Evolutionary conservation across 139 green algal genomes (phyloP), one percentile per base, ranked within the genome.

Genomic region (Picochlorum sp.): DNA sequence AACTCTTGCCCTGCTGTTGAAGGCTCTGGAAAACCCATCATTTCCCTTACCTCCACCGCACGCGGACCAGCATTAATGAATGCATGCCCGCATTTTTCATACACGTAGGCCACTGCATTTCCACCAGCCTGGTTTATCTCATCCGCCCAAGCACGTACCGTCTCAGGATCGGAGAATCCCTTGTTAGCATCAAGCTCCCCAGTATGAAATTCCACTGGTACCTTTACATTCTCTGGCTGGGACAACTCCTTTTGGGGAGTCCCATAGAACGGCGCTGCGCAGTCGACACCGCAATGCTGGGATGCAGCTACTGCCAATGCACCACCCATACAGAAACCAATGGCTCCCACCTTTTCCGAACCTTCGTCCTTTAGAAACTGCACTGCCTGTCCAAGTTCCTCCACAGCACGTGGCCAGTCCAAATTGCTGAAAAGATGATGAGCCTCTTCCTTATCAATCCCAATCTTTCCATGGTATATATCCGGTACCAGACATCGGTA

Each of bases 291-390:
- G 1, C 64, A 65, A n/a, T 85, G 66, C 61, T 86, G 68, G 0
- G 76, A 74, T 2, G 74, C 76, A 1, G 72, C 61, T 28, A 88
- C 74, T 1, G 54, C 66, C 14, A 90, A 64, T 1, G 81, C 76
- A 13, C 82, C 82, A 31, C 83, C 83, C 79, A 87, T 89, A 67
- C 79, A 89, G 68, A 86, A 86, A 7, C 82, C 82, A 18, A 76
- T 70, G 24, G 61, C 33, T 55, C 25, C 29, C 25, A 75, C 67
- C 76, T 81, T 75, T 32, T 30, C 57, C n/a, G 67, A 53, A 1
- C 61, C 73, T 25, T 66, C 62, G 10, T 59, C 29, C 5, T 57
- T 52, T 28, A 90, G 65, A 50, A 72, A 83, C 25, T 74, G 18
- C 7, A 65, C 71, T 22, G 81, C 83, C 28, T 72, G 24, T 12